Percentiles rank a stretch among this genome's conserved stretches.
These are phyloP conservation scores for Aegilops umbellulata DNA, from an alignment of 176 grass and related monocot genomes.

Conservation along the genomic window DNA sequence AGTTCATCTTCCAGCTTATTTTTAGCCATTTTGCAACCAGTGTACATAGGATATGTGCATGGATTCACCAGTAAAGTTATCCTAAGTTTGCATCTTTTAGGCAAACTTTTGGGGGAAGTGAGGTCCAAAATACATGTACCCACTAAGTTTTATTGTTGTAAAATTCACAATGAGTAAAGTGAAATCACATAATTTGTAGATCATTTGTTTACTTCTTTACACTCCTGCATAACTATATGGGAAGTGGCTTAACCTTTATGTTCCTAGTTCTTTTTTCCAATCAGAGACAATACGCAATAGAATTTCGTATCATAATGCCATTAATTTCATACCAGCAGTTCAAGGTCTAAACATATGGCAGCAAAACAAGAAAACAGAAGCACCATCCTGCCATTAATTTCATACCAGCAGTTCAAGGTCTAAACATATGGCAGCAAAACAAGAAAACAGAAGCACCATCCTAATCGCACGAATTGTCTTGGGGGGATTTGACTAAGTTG, in stretches of 20 bases:
- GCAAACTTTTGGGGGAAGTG: slow-evolving; percentile 43
- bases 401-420: background rate
- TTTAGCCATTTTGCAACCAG: slow-evolving; percentile 6
- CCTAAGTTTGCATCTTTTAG: slow-evolving; percentile 29
- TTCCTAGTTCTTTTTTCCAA: background rate
- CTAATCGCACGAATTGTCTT: background rate
- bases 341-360: slow-evolving; percentile 2
- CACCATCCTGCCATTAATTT: background rate
- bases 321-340: background rate
- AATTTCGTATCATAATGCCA: background rate
- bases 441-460: slow-evolving; percentile 14
- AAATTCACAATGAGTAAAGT: slow-evolving; percentile 24
- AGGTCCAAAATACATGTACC: slow-evolving; percentile 26
- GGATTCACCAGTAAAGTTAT: background rate
- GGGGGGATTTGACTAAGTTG: background rate
- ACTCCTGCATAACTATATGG: background rate
- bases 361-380: slow-evolving; percentile 19
- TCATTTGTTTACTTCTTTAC: background rate
- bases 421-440: slow-evolving; percentile 18
- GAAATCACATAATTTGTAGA: background rate
- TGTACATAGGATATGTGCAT: slow-evolving; percentile 24
- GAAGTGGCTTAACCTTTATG: background rate
- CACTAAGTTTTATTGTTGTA: background rate
- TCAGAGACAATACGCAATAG: too few species aligned
- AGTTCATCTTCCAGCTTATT: slow-evolving; percentile 8